phyloP scores from a whole-genome alignment of 176 grass and related monocot genomes.

The Zoysia japonica region DNA sequence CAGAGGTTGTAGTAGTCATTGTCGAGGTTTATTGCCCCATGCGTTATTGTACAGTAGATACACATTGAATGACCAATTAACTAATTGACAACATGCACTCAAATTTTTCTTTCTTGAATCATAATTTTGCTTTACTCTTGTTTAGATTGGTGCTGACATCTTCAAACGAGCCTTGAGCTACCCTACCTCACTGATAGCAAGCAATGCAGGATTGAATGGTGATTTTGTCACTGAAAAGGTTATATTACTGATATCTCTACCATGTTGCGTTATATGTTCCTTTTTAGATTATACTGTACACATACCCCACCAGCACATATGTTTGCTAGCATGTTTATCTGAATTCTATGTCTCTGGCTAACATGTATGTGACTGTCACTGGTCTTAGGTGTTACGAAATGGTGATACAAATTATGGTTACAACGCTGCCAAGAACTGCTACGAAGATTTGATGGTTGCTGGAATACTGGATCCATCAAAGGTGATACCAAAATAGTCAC shows the following conservation, averaged over 20 bases:
- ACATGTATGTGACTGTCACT: constrained; percentile 22
- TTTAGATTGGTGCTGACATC: constrained; percentile 97
- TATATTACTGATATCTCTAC: neutral
- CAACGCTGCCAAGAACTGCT: constrained; percentile 80
- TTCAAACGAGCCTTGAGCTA: constrained; percentile 89
- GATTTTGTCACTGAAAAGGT: constrained; percentile 74
- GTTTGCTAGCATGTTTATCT: neutral
- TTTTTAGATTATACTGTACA: neutral
- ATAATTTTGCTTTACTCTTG: constrained; percentile 16
- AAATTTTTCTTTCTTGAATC: constrained; percentile 1
- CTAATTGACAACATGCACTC: constrained; percentile 23
- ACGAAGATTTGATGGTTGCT: constrained; percentile 74
- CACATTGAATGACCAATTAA: neutral
- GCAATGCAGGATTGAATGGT: constrained; percentile 79
- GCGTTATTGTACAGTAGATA: neutral
- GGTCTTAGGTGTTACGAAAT: constrained; percentile 64
- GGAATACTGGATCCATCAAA: constrained; percentile 92
- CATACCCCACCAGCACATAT: neutral
- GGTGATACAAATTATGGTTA: constrained; percentile 74
- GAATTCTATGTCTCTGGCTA: neutral
- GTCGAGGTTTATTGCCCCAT: constrained; percentile 1
- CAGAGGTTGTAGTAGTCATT: neutral
- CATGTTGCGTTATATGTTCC: neutral
- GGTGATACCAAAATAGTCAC: constrained; percentile 45
- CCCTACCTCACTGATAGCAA: constrained; percentile 74